Conservation (phyloP, 768 basidiomycete genomes). For the Tephrocybe sp. region DNA sequence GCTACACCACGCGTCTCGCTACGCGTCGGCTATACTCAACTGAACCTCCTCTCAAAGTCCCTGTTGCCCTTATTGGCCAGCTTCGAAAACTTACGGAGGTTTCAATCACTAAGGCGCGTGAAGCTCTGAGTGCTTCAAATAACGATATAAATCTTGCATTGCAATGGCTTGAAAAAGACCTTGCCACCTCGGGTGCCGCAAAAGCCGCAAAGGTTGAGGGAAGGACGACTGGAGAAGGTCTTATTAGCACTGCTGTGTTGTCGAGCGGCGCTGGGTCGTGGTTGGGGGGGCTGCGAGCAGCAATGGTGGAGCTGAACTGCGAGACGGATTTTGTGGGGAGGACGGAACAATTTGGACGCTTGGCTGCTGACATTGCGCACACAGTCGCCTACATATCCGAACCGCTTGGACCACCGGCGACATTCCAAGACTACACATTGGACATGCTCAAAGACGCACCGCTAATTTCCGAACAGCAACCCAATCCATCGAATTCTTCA, state of each 20-base stretch:
- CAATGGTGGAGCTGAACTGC: conserved; percentile 91
- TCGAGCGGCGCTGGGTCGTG: conserved; percentile 54
- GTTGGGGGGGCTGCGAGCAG: conserved; percentile 62
- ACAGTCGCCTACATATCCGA: conserved; percentile 76
- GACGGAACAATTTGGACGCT: conserved; percentile 76
- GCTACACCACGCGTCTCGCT: conserved; percentile 16
- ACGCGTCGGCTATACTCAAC: conserved; percentile 54
- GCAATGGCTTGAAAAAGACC: conserved; percentile 79
- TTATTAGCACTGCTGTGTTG: conserved; percentile 75
- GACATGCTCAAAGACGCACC: conserved; percentile 61
- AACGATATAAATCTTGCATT: conserved; percentile 77
- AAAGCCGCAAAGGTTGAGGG: conserved; percentile 84
- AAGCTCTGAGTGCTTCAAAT: conserved; percentile 75
- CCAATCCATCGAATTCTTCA: conserved; percentile 33
- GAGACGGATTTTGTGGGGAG: conserved; percentile 96
- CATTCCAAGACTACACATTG: conserved; percentile 52
- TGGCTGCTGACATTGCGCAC: conserved; percentile 80
- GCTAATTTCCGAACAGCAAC: conserved; percentile 47
- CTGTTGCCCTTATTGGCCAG: conserved; percentile 80
- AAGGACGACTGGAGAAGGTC: conserved; percentile 75
- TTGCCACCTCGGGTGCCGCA: conserved; percentile 65
- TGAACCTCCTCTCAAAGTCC: conserved; percentile 44
- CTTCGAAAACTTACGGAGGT: conserved; percentile 81
- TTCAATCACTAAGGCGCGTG: conserved; percentile 84
- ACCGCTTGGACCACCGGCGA: conserved; percentile 24